Conservation (phyloP, 1,139 yeast species). For the Sugiyamaella pinicola region DNA sequence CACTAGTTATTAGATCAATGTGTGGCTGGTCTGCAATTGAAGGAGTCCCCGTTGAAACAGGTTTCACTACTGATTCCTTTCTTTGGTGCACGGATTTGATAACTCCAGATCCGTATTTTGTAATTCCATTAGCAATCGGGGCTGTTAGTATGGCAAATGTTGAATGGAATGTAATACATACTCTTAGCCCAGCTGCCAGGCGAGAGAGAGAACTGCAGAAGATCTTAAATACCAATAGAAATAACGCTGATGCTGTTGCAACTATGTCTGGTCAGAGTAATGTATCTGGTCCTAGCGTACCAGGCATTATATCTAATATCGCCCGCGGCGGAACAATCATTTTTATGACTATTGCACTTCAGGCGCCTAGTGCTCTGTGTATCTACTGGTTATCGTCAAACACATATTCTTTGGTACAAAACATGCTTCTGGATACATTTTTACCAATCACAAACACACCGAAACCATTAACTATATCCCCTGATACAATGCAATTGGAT, state of each 20-base stretch:
- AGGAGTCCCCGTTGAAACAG: constrained; percentile 55
- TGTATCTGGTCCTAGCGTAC: constrained; percentile 58
- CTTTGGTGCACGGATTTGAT: constrained; percentile 65
- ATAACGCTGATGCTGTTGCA: constrained; percentile 31
- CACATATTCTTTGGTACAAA: constrained; percentile 71
- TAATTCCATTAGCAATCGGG: constrained; percentile 73
- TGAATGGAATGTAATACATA: constrained; percentile 71
- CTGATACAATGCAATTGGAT: constrained; percentile 1
- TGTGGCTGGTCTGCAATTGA: constrained; percentile 63
- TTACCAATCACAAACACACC: constrained; percentile 49
- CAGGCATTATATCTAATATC: constrained; percentile 58
- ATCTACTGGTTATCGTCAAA: constrained; percentile 89
- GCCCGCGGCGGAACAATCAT: constrained; percentile 76
- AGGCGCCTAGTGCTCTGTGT: constrained; percentile 80
- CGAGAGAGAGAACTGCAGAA: constrained; percentile 26
- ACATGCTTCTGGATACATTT: constrained; percentile 65
- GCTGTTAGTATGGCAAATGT: constrained; percentile 70
- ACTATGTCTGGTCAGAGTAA: constrained; percentile 42
- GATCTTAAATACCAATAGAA: constrained; percentile 18
- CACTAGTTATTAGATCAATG: constrained; percentile 71
- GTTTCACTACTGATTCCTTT: constrained; percentile 57
- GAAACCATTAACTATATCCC: not conserved
- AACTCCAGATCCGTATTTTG: constrained; percentile 60
- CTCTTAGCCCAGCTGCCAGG: constrained; percentile 47
- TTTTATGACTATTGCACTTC: constrained; percentile 80